Evolutionary conservation across 2,329 filamentous ascomycete species (phyloP), one percentile per base, ranked within the genome.

Genomic region (Neocatenulostroma microsporum): DNA sequence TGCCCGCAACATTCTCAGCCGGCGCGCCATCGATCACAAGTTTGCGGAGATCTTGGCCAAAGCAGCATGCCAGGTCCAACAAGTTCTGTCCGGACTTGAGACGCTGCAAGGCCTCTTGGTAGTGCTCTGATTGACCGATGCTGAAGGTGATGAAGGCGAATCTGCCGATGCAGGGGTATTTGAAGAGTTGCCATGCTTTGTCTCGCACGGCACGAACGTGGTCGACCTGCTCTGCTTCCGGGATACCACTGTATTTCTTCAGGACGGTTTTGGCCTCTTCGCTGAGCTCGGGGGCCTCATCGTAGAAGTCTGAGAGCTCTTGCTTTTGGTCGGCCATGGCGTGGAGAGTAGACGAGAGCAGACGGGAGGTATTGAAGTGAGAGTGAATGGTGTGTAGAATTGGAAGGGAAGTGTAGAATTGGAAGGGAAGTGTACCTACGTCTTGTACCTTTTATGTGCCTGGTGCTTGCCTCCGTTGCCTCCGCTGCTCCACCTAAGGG

Each of bases 31-130:
- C 62, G 24, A 49, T 32, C 4, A 52, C 50, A 6, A 66, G 45
- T 21, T 57, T 56, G 10, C 62, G 56, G 1, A 64, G 44, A 20
- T 64, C 62, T 39, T 63, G 60, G 0, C 52, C 62, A 20, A 64
- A 54, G 40, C 57, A 62, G 23, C 60, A 63, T 2, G 58, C 62
- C 1, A 64, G 37, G 40, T 64, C 62, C 7, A 64, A 50, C 2
- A 64, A 44, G 11, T 46, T 57, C 32, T 62, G 57, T 6, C 43
- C 63, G 26, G 15, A 30, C 34, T 39, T 47, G 39, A 47, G 11
- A 4, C 41, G 48, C 13, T 12, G 34, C 30, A 58, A 34, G 6
- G 57, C 42, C 10, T 48, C 40, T 4, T 37, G 26, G 21, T 57
- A 58, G 14, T 36, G 24, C 4, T 46, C 39, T 8, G 40, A 36